These are phyloP conservation scores for Pythium grandisporangium DNA, from an alignment of 352 stramenopile genomes.

Conservation along the genomic window DNA sequence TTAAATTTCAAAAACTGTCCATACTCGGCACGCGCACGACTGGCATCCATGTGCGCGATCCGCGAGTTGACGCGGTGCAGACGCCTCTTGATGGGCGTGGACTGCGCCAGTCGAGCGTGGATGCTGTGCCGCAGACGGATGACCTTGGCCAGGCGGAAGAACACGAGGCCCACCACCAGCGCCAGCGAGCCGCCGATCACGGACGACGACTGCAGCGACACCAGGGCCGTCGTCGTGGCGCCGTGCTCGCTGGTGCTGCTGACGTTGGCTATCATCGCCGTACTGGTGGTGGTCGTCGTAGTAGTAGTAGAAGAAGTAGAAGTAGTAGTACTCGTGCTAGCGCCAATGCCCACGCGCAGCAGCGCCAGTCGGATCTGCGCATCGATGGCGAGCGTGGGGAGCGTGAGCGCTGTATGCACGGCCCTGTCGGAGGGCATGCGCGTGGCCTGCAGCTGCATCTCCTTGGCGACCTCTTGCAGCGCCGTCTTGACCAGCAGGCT, in stretches of 20 bases:
- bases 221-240: neutral
- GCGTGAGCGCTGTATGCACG: conserved; percentile 17
- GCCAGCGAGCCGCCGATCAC: conserved; percentile 4
- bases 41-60: conserved; percentile 10
- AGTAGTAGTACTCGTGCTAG: too few species aligned
- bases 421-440: conserved; percentile 11
- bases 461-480: conserved; percentile 20
- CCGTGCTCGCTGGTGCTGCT: too few species aligned
- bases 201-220: neutral
- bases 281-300: too few species aligned
- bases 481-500: conserved; percentile 21
- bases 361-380: conserved; percentile 25
- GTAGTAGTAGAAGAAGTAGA: too few species aligned
- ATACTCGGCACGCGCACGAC: conserved; percentile 17
- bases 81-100: conserved; percentile 16
- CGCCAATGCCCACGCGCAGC: conserved; percentile 12
- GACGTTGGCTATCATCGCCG: too few species aligned
- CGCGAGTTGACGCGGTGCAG: conserved; percentile 24
- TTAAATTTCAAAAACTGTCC: conserved; percentile 30
- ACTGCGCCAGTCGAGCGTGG: conserved; percentile 12
- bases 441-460: conserved; percentile 8
- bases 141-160: conserved; percentile 28
- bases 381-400: conserved; percentile 22
- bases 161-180: conserved; percentile 17
- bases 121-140: conserved; percentile 14